Evolutionary conservation across 1,139 yeast species (phyloP).

Genomic region (Taphrina sp.): DNA sequence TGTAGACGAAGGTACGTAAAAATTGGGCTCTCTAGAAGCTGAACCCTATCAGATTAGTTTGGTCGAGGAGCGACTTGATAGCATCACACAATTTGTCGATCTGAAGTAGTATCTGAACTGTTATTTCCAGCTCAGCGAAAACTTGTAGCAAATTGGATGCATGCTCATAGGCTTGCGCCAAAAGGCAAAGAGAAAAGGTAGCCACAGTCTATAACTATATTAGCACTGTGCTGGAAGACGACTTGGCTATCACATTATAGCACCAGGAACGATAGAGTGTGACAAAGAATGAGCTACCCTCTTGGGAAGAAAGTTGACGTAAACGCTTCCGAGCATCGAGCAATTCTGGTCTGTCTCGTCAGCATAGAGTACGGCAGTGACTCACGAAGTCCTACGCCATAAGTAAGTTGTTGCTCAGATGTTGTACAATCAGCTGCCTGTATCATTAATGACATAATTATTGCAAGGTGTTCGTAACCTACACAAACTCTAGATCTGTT

Average conservation of each 20-base stretch:
- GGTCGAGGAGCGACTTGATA: background rate
- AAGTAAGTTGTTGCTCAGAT: constrained; percentile 80
- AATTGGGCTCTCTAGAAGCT: constrained; percentile 80
- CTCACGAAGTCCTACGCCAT: constrained; percentile 75
- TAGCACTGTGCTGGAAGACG: too few species aligned
- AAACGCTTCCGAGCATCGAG: constrained; percentile 27
- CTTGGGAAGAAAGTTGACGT: constrained; percentile 9
- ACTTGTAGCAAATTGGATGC: constrained; percentile 77
- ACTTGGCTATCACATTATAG: constrained; percentile 63
- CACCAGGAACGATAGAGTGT: constrained; percentile 88
- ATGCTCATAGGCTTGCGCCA: constrained; percentile 85
- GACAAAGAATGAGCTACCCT: constrained; percentile 69
- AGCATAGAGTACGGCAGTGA: background rate
- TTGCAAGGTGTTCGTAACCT: constrained; percentile 51
- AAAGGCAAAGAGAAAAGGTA: constrained; percentile 75
- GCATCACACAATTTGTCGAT: constrained; percentile 57
- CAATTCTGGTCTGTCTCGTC: constrained; percentile 9
- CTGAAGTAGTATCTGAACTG: constrained; percentile 69
- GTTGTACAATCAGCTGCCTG: constrained; percentile 55
- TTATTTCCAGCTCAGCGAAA: constrained; percentile 71
- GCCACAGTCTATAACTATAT: constrained; percentile 66
- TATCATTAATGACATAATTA: background rate
- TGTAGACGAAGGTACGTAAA: constrained; percentile 81
- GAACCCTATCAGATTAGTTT: constrained; percentile 48
- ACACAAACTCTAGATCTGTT: constrained; percentile 69